These are phyloP conservation scores for Tetrapisispora iriomotensis DNA, from an alignment of 805 yeast genomes.

Conservation along the genomic window DNA sequence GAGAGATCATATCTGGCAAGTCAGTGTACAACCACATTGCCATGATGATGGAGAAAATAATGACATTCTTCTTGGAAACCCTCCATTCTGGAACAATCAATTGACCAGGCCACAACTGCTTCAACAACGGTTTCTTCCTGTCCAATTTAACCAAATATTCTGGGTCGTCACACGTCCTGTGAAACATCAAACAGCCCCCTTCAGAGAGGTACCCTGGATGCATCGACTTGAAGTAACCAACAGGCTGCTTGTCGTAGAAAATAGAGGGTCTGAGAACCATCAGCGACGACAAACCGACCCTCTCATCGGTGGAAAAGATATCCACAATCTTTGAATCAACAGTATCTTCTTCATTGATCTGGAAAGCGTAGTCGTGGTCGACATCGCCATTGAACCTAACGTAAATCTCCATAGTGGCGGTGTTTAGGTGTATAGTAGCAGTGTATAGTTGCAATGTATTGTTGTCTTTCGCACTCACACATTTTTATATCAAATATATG, in stretches of 20 bases:
- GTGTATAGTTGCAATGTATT: too few species aligned
- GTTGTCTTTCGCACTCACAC: too few species aligned
- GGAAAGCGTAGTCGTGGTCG: slow-evolving; percentile 86
- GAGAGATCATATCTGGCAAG: slow-evolving; percentile 78
- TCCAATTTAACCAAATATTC: slow-evolving; percentile 38
- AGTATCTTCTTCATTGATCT: slow-evolving; percentile 48
- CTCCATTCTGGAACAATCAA: slow-evolving; percentile 43
- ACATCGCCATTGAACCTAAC: slow-evolving; percentile 75
- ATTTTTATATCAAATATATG: too few species aligned
- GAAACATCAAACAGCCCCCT: slow-evolving; percentile 70
- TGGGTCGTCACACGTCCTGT: slow-evolving; percentile 42
- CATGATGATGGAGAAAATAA: slow-evolving; percentile 25
- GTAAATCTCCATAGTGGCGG: slow-evolving; percentile 39
- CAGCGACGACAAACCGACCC: slow-evolving; percentile 36
- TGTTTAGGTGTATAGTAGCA: too few species aligned
- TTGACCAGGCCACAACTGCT: slow-evolving; percentile 83
- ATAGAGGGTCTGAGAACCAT: slow-evolving; percentile 71
- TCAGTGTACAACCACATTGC: slow-evolving; percentile 83
- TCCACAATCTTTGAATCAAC: slow-evolving; percentile 47
- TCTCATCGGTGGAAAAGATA: slow-evolving; percentile 33
- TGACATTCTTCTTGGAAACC: slow-evolving; percentile 9
- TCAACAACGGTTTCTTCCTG: slow-evolving; percentile 44
- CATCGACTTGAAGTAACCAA: slow-evolving; percentile 53
- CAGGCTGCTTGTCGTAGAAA: slow-evolving; percentile 57
- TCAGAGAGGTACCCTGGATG: slow-evolving; percentile 66